Evolutionary conservation across 768 basidiomycete genomes (phyloP).

Genomic region (Hypholoma sublateritium): DNA sequence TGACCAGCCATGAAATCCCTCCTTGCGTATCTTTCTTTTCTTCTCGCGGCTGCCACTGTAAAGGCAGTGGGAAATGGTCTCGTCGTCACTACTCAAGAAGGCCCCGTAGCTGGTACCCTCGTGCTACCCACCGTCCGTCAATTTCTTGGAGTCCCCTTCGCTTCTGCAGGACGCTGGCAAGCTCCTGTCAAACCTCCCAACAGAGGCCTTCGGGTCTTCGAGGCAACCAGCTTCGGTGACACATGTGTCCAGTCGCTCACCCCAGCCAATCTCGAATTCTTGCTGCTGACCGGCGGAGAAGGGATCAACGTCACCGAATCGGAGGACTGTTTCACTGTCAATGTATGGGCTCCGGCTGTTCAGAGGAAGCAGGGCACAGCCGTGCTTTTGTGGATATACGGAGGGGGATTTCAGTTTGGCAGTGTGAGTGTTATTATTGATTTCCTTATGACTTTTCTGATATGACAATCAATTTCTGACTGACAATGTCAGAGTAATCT

Average conservation of each 20-base stretch:
- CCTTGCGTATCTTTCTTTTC: neutral
- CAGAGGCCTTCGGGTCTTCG: slow-evolving; percentile 13
- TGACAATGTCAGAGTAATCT: slow-evolving; percentile 25
- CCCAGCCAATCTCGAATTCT: slow-evolving; percentile 22
- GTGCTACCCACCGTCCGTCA: slow-evolving; percentile 27
- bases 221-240: slow-evolving; percentile 28
- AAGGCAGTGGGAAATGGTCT: slow-evolving; percentile 15
- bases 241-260: slow-evolving; percentile 28
- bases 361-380: slow-evolving; percentile 33
- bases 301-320: slow-evolving; percentile 28
- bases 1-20: neutral
- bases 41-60: neutral
- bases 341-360: slow-evolving; percentile 36
- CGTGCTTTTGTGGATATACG: slow-evolving; percentile 39
- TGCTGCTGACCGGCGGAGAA: slow-evolving; percentile 19
- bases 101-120: slow-evolving; percentile 28
- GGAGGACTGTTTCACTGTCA: slow-evolving; percentile 36
- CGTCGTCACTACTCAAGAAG: slow-evolving; percentile 29
- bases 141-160: slow-evolving; percentile 36
- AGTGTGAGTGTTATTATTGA: slow-evolving; percentile 24
- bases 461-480: too few relatives aligned
- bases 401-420: slow-evolving; percentile 36
- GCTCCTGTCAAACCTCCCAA: slow-evolving; percentile 24
- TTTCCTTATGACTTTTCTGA: neutral
- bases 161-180: slow-evolving; percentile 33